Conservation (phyloP, 2,329 filamentous ascomycete genomes). For the Colletotrichum sp. region DNA sequence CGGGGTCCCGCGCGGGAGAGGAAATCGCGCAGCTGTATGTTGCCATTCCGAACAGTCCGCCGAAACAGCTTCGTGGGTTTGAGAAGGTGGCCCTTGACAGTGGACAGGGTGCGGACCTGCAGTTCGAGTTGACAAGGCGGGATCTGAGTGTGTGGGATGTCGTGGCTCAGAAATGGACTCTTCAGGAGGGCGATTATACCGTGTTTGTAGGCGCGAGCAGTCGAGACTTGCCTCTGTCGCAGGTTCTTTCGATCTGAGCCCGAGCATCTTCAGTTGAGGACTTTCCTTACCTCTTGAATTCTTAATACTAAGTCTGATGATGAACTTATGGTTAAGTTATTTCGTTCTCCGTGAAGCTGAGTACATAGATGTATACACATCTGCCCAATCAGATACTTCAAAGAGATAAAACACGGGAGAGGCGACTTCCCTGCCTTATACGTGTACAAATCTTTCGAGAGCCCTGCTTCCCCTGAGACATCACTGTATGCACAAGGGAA, state of each 20-base stretch:
- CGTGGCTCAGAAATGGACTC: conserved; percentile 63
- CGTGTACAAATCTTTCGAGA: not conserved
- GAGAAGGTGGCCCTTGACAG: conserved; percentile 26
- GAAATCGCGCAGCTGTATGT: conserved; percentile 57
- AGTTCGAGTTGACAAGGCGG: conserved; percentile 61
- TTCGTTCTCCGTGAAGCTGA: too few relatives aligned
- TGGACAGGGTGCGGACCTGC: conserved; percentile 37
- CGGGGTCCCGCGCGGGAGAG: conserved; percentile 43
- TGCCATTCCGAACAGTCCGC: conserved; percentile 50
- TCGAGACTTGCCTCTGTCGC: conserved; percentile 44
- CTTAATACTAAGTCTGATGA: too few relatives aligned
- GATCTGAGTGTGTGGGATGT: conserved; percentile 73
- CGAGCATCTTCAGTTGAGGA: not conserved
- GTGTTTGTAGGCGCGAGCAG: conserved; percentile 55
- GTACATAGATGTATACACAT: too few relatives aligned
- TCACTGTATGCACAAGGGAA: not conserved
- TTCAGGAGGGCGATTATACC: conserved; percentile 49
- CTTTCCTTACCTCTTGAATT: not conserved
- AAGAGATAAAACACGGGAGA: not conserved
- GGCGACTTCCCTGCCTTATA: not conserved
- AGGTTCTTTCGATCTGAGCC: not conserved
- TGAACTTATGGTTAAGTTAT: too few relatives aligned
- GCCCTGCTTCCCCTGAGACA: not conserved
- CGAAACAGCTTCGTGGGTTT: conserved; percentile 68
- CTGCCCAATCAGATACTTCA: not conserved